Conservation (phyloP, 2,329 filamentous ascomycete genomes). For the Escovopsis sp. region DNA sequence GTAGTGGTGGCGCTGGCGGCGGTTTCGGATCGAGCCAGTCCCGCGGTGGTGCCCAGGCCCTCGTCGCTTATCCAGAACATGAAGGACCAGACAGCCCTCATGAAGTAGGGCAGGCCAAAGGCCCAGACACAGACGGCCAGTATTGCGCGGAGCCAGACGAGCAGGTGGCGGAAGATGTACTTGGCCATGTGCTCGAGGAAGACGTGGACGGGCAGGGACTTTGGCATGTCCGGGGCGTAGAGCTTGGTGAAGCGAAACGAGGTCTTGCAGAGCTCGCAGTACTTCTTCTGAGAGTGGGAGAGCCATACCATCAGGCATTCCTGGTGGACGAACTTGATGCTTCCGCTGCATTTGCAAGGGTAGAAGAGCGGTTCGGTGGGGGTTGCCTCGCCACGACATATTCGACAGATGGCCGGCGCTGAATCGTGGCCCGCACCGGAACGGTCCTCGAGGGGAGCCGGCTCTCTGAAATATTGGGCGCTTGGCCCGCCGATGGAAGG, state of each 20-base stretch:
- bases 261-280: slow-evolving; percentile 98
- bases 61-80: slow-evolving; percentile 90
- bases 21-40: slow-evolving; percentile 9
- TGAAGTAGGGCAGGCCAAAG: slow-evolving; percentile 73
- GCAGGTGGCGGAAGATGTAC: slow-evolving; percentile 55
- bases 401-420: slow-evolving; percentile 72
- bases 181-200: slow-evolving; percentile 67
- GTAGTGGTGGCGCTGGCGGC: slow-evolving; percentile 11
- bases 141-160: slow-evolving; percentile 64
- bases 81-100: slow-evolving; percentile 83
- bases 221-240: slow-evolving; percentile 89
- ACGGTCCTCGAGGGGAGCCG: slow-evolving; percentile 1
- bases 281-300: slow-evolving; percentile 96
- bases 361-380: slow-evolving; percentile 80
- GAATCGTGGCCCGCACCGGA: slow-evolving; percentile 13
- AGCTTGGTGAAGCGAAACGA: slow-evolving; percentile 96
- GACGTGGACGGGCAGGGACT: slow-evolving; percentile 61
- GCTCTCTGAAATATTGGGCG: slow-evolving; percentile 6
- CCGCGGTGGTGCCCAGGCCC: slow-evolving; percentile 33
- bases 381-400: slow-evolving; percentile 83
- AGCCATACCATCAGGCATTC: slow-evolving; percentile 98
- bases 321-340: slow-evolving; percentile 97
- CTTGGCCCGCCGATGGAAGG: slow-evolving; percentile 4
- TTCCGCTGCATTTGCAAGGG: slow-evolving; percentile 96
- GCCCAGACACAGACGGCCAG: slow-evolving; percentile 83